Percentiles rank a stretch among this genome's conserved stretches.
These are phyloP conservation scores for Endothia cerciana DNA, from an alignment of 2,329 filamentous ascomycete genomes.

Conservation along the genomic window DNA sequence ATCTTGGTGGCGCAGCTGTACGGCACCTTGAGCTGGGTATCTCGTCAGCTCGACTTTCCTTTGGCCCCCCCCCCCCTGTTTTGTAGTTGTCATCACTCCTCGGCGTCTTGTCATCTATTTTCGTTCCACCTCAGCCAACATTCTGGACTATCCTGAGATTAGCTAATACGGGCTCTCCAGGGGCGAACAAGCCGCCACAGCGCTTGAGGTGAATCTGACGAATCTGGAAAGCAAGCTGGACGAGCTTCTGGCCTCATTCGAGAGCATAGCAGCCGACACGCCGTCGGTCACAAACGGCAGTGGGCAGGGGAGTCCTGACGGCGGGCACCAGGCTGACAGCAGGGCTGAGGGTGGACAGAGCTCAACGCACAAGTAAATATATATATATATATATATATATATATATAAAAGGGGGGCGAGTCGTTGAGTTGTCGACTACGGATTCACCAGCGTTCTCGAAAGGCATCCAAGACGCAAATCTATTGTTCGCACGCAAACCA, in stretches of 20 bases:
- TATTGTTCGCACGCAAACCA: not conserved
- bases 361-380: slow-evolving; percentile 10
- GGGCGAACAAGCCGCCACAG: slow-evolving; percentile 58
- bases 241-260: slow-evolving; percentile 55
- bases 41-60: not conserved
- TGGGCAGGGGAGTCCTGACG: not conserved
- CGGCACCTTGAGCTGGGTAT: not conserved
- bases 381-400: too few relatives aligned
- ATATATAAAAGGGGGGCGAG: not conserved
- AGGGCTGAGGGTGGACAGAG: slow-evolving; percentile 1
- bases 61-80: not conserved
- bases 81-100: not conserved
- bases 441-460: not conserved
- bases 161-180: slow-evolving; percentile 37
- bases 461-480: not conserved
- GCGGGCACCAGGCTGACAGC: not conserved
- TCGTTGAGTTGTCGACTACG: not conserved
- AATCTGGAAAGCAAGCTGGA: slow-evolving; percentile 60
- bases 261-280: slow-evolving; percentile 32
- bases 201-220: slow-evolving; percentile 56
- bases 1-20: not conserved
- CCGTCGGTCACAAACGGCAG: slow-evolving; percentile 13
- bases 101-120: not conserved
- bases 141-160: not conserved
- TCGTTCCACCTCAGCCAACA: not conserved